Evolutionary conservation across 2,329 filamentous ascomycete genomes (phyloP).

Genomic region (Aspergillus tamarii): DNA sequence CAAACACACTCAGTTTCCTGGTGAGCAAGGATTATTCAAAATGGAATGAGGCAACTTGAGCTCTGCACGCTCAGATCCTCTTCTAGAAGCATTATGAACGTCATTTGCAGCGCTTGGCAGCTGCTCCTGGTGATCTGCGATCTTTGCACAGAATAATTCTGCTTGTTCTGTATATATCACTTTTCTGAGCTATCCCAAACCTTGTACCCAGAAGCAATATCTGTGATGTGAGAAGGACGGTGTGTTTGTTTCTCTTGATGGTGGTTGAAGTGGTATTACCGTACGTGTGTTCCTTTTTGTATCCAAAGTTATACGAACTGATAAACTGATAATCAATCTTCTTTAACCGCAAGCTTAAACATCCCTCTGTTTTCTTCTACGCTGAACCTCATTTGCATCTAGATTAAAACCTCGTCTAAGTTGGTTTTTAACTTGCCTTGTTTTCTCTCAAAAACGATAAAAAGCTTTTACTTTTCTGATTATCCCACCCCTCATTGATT

Average conservation of each 20-base stretch:
- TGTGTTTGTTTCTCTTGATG: not conserved
- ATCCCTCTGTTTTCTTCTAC: not conserved
- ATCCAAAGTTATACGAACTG: not conserved
- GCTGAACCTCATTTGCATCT: not conserved
- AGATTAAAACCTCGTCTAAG: not conserved
- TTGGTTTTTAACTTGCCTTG: not conserved
- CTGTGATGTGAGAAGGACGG: not conserved
- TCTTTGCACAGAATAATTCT: not conserved
- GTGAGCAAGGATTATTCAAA: conserved; percentile 5
- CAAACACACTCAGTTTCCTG: not conserved
- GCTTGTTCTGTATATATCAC: not conserved
- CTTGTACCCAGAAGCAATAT: not conserved
- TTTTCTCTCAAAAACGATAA: not conserved
- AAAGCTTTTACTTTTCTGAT: not conserved
- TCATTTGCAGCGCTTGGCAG: not conserved
- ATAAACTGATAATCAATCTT: not conserved
- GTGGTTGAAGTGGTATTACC: not conserved
- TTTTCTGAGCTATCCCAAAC: not conserved
- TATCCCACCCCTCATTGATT: not conserved
- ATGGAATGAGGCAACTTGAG: not conserved
- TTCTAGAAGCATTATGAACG: conserved; percentile 22
- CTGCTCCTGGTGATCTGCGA: not conserved
- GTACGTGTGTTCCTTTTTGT: not conserved
- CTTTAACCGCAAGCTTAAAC: not conserved
- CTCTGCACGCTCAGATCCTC: conserved; percentile 3